Conservation (phyloP, 768 basidiomycete species). For the Chalciporus piperatus region DNA sequence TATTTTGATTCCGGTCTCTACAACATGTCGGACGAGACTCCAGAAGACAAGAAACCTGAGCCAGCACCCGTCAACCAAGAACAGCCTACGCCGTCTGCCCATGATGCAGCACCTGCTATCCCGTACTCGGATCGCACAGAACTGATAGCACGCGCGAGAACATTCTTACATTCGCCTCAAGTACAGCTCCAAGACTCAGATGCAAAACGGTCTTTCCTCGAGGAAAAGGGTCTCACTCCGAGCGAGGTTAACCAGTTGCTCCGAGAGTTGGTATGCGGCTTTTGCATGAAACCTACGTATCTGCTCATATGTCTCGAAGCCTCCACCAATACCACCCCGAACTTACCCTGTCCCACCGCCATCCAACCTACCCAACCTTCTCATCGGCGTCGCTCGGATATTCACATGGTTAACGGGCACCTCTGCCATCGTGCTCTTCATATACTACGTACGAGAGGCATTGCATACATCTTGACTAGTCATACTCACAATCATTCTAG, state of each 20-base stretch:
- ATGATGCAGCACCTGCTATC: not conserved
- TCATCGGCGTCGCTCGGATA: constrained; percentile 59
- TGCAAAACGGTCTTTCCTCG: constrained; percentile 62
- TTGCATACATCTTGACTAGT: constrained; percentile 1
- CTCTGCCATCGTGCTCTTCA: constrained; percentile 52
- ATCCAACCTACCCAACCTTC: constrained; percentile 63
- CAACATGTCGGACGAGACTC: constrained; percentile 18
- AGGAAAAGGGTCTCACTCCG: constrained; percentile 66
- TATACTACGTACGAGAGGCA: constrained; percentile 58
- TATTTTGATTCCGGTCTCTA: not conserved
- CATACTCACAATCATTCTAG: constrained; percentile 35
- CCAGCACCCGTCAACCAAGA: not conserved
- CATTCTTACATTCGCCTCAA: constrained; percentile 67
- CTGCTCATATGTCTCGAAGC: constrained; percentile 19
- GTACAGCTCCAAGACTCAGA: constrained; percentile 52
- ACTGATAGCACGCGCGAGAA: constrained; percentile 52
- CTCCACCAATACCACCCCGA: constrained; percentile 62
- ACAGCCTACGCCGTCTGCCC: not conserved
- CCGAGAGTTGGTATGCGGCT: constrained; percentile 47
- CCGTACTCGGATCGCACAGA: constrained; percentile 34
- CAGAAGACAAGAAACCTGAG: constrained; percentile 1
- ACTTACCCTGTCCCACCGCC: constrained; percentile 71
- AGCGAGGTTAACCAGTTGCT: constrained; percentile 59
- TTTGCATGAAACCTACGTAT: not conserved
- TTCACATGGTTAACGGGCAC: constrained; percentile 67